Evolutionary conservation across 1,284 basidiomycete species (phyloP).

Genomic region (Austroboletus novae-zelandiae): DNA sequence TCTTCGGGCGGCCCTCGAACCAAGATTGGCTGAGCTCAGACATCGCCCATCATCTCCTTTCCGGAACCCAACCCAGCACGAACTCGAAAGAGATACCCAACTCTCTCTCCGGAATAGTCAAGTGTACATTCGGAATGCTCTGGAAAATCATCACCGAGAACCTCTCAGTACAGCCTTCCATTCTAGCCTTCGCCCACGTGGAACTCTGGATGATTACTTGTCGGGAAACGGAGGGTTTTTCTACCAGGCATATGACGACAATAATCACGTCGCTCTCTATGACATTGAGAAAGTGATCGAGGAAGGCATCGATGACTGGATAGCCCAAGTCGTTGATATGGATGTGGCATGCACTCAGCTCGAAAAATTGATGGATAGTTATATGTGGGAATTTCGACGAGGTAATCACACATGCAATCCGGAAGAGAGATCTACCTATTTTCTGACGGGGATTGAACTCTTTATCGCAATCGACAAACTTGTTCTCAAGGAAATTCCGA

Average conservation of each 20-base stretch:
- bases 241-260: background rate
- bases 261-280: conserved; percentile 18
- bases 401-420: too few species aligned
- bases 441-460: conserved; percentile 43
- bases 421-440: conserved; percentile 21
- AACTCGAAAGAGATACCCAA: background rate
- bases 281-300: background rate
- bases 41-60: background rate
- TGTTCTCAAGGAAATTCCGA: conserved; percentile 30
- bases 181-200: background rate
- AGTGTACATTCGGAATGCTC: background rate
- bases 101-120: background rate
- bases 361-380: background rate
- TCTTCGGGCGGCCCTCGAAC: background rate
- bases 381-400: background rate
- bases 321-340: background rate
- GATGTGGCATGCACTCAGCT: conserved; percentile 9
- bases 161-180: background rate
- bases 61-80: background rate
- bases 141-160: background rate
- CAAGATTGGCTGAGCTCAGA: background rate
- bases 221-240: conserved; percentile 8
- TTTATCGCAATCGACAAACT: conserved; percentile 46
- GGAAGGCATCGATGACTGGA: background rate
- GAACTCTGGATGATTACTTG: conserved; percentile 12